Evolutionary conservation across 495 filamentous ascomycete genomes (phyloP).

Genomic region (Chaetomidium leptoderma): DNA sequence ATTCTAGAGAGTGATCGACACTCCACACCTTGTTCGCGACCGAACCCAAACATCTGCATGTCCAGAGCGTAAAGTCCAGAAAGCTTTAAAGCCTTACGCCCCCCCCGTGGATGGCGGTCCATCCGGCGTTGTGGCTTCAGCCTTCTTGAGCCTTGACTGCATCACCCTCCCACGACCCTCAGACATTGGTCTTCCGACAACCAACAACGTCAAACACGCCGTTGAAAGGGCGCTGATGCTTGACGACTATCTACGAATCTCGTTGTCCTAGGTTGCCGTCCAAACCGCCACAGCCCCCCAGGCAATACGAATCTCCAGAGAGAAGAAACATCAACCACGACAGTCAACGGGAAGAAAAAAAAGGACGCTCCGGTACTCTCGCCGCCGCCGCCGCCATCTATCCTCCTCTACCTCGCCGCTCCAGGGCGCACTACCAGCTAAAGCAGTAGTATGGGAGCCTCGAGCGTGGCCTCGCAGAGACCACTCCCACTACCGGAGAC

Average conservation of each 20-base stretch:
- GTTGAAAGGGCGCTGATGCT: neutral
- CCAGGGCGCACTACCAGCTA: neutral
- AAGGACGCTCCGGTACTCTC: neutral
- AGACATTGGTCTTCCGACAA: neutral
- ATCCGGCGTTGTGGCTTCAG: conserved; percentile 17
- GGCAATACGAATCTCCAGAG: neutral
- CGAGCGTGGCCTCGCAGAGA: conserved; percentile 46
- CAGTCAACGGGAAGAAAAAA: neutral
- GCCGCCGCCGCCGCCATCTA: neutral
- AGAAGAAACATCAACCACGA: neutral
- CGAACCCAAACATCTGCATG: conserved; percentile 12
- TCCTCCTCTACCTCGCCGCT: neutral
- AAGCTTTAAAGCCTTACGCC: conserved; percentile 10
- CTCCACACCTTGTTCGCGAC: conserved; percentile 25
- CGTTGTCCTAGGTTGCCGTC: neutral
- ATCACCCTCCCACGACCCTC: neutral
- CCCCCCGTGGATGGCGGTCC: conserved; percentile 4
- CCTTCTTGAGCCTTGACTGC: conserved; percentile 6
- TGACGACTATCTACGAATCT: neutral
- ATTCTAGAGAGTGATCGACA: conserved; percentile 22
- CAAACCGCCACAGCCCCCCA: neutral
- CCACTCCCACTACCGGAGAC: conserved; percentile 52
- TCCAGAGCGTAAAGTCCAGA: conserved; percentile 2
- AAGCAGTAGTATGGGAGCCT: conserved; percentile 12
- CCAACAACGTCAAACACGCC: neutral